Conservation (phyloP, 495 filamentous ascomycete genomes). For the Articulospora tetracladia region DNA sequence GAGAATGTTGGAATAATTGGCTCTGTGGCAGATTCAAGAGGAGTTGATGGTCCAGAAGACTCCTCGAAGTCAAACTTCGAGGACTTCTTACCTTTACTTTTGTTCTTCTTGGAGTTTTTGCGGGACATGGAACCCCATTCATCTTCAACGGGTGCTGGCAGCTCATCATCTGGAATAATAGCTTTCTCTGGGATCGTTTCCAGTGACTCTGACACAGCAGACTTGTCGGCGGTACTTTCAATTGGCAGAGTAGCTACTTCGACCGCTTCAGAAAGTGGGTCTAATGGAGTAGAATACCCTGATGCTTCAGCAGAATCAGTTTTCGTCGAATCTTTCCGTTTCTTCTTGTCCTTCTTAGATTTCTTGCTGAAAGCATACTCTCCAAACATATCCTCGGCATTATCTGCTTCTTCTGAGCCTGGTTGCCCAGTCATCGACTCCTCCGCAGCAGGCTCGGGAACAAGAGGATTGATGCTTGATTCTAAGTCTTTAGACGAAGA, state of each 20-base stretch:
- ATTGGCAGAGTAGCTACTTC: neutral
- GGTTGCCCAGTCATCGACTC: neutral
- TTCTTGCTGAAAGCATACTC: conserved; percentile 24
- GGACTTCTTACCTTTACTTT: conserved; percentile 10
- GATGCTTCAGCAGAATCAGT: conserved; percentile 8
- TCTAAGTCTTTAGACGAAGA: conserved; percentile 1
- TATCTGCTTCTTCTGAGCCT: neutral
- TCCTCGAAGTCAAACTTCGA: conserved; percentile 2
- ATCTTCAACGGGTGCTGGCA: neutral
- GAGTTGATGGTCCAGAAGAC: conserved; percentile 1
- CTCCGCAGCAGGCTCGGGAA: neutral
- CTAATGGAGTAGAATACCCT: conserved; percentile 8
- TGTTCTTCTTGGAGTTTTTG: conserved; percentile 7
- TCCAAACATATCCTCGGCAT: conserved; percentile 15
- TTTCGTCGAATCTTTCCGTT: conserved; percentile 7
- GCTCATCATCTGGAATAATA: neutral
- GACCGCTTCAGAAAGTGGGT: neutral
- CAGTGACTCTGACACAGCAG: neutral
- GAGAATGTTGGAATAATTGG: conserved; percentile 1
- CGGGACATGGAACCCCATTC: conserved; percentile 1
- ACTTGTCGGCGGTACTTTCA: neutral
- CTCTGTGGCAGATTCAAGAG: neutral
- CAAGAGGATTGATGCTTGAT: neutral
- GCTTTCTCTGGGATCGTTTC: neutral
- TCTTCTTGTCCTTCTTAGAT: conserved; percentile 26